Evolutionary conservation across 306 rosid genomes (phyloP), one percentile per base, ranked within the genome.

Genomic region (Begonia loranthoides): DNA sequence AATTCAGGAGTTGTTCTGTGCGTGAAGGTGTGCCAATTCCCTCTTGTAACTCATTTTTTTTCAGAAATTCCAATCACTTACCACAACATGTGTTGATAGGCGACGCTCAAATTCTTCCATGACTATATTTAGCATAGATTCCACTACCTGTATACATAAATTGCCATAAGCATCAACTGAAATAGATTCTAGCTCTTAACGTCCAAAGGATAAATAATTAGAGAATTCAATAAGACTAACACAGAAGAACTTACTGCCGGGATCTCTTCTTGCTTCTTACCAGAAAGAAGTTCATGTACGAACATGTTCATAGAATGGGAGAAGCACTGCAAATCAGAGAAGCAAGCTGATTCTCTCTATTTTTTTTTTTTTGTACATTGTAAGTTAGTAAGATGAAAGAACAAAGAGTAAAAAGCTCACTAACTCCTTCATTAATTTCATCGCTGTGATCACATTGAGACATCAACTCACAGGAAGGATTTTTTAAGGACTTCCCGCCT

Each of bases 241-340:
- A 28, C 9, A 7, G 36, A 28, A 28, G 6, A 43, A 43, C 47
- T 76, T 75, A 90, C 99, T 17, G 33, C 15, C 51, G 95, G 96
- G 71, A 92, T 79, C 40, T 86, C 99, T 46, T 92, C 99, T 19
- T 78, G 80, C 71, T 66, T 73, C 73, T 69, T 86, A 58, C 78
- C 76, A 0, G 55, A 65, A 67, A 92, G 79, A 69, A 70, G 68
- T 65, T 86, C 80, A 44, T 73, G 77, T 54, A 92, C 76, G 17
- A 86, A 71, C 55, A 66, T 49, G 41, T 58, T 64, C 48, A 90
- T 64, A 49, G 81, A 66, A 63, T 71, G 72, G 53, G 70, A 53
- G 45, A 79, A 64, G 70, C 69, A 73, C 99, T n/a, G 52, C 50
- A 40, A 8, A 50, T 12, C 13, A 45, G 49, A 6, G 9, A 12